Conservation (phyloP, 345 rosid genomes). For the Eucalyptus albens region DNA sequence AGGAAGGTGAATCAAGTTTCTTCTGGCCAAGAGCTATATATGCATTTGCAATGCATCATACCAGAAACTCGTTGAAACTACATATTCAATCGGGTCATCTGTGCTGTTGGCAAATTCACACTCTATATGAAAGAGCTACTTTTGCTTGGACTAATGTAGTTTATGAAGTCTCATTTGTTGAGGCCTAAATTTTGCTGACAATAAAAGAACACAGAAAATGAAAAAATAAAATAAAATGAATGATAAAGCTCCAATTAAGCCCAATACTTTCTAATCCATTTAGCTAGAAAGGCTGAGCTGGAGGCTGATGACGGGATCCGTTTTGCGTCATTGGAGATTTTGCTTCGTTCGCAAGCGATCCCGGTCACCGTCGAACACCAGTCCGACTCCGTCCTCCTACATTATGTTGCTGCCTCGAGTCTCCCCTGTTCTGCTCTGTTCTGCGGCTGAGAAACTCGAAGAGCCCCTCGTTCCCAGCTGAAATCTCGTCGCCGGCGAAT, state of each 20-base stretch:
- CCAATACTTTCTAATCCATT: background rate
- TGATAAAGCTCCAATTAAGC: background rate
- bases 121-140: background rate
- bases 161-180: background rate
- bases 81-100: background rate
- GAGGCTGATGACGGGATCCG: background rate
- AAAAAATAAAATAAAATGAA: background rate
- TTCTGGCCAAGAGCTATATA: background rate
- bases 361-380: background rate
- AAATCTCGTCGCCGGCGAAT: background rate
- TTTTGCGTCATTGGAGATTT: background rate
- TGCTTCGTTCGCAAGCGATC: background rate
- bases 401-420: background rate
- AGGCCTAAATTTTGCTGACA: background rate
- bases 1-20: background rate
- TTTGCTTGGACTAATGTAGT: rapidly evolving
- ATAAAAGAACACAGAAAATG: no score
- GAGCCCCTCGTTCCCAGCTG: background rate
- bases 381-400: background rate
- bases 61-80: background rate
- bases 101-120: background rate
- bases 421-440: background rate
- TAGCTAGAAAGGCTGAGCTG: background rate
- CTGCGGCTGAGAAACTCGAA: background rate
- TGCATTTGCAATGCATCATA: background rate